Evolutionary conservation across 345 rosid species (phyloP), one percentile per base, ranked within the genome.

Genomic region (Anacardium occidentale): DNA sequence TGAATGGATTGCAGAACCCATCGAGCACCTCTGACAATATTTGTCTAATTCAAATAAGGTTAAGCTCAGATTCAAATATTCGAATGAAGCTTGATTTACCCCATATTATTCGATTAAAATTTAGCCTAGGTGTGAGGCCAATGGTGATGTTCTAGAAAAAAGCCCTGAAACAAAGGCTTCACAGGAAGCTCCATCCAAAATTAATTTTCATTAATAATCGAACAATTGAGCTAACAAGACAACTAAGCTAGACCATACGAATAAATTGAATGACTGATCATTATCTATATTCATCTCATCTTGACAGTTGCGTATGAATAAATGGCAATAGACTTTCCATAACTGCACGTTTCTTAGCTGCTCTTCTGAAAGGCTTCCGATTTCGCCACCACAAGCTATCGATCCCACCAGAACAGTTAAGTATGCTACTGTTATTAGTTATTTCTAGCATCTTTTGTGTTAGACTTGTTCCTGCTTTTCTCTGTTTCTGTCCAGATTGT

Each of bases 291-390:
- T 10, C 45, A 24, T 22, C n/a, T 47, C 9, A 7, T 37, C n/a
- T 55, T 70, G 68, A 67, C 68, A 74, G 71, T 66, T 82, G 73
- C 51, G 32, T 32, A 53, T 79, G 66, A 72, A 88, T 85, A 74
- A 86, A 86, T 59, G 82, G 80, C n/a, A 81, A 82, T 17, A 91
- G 88, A 60, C 79, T 47, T 68, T 82, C 86, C 62, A 90, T 78
- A 68, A 75, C 83, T 15, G 81, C 68, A 15, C 88, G 82, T 75
- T 74, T 82, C 73, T 81, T 88, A 18, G 84, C 85, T 51, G 74
- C 79, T 75, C 97, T 84, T 80, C 90, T 79, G 76, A 82, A 80
- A 40, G 91, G 91, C 91, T 94, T 94, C 73, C 86, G 82, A 58
- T 70, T 86, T 53, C 56, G 84, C 98, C 98, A 92, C 84, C 85